Base-by-base conservation (phyloP, 2,329 filamentous ascomycete genomes). In the Ophiostoma novo-ulmi region DNA sequence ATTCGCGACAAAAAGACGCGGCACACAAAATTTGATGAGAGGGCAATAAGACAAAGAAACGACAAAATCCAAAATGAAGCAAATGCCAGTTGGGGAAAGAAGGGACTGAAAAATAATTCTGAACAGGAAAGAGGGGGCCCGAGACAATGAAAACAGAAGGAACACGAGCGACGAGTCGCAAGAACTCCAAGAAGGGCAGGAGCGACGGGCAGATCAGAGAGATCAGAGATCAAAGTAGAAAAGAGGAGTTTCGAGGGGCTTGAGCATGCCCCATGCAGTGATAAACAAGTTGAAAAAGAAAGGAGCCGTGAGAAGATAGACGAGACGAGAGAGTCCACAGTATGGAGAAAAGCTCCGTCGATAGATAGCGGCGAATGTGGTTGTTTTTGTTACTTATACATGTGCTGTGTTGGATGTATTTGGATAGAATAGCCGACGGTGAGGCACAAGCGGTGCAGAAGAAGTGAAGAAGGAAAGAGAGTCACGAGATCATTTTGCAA, bases 271-370 rank as follows among this genome's bases (percentile, higher is more conserved):
- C 63, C 63, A 65, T 65, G 20, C 20, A 38, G 63, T 39, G 63
- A 65, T 65, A 65, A 39, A 17, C 36, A 63, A 63, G 58, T 63
- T 26, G 58, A 63, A 39, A 65, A 65, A 39, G 36, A 65, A 35
- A 65, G 58, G 58, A 64, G 6, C 26, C 5, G 58, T 1, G 58
- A 64, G 31, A 63, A 63, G 58, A 63, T 63, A 63, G 58, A 63
- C 26, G 26, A 35, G 31, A 17, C 31, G 8, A 31, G 14, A 14
- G 31, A 65, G 36, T 39, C 63, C 63, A 65, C 63, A 65, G 36
- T 41, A 65, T 65, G 63, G 63, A 65, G 31, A 35, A 64, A 64
- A 17, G 61, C 31, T n/a, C 58, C 58, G 11, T 63, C 13, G 58
- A 38, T n/a, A 64, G 63, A 65, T 65, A 65, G 35, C 63, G 63